phyloP scores from a whole-genome alignment of 306 rosid genomes.

The Castanopsis chinensis region DNA sequence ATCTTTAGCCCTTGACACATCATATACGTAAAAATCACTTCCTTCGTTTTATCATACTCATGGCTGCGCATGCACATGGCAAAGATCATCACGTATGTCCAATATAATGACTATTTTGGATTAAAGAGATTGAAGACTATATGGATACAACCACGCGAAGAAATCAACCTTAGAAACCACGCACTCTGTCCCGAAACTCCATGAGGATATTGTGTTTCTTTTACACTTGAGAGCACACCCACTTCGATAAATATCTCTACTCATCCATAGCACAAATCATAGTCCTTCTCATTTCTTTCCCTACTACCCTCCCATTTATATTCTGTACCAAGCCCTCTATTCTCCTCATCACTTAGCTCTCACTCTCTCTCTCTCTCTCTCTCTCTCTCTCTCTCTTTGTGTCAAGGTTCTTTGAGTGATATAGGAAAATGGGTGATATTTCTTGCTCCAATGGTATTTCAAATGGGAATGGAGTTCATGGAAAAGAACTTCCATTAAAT shows the following conservation, averaged over 20 bases:
- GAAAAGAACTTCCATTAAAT: slow-evolving; percentile 55
- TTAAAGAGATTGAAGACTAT: neutral
- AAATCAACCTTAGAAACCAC: slow-evolving; percentile 43
- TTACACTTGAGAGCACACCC: slow-evolving; percentile 31
- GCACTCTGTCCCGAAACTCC: slow-evolving; percentile 44
- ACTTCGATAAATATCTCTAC: slow-evolving; percentile 34
- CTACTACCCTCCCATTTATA: slow-evolving; percentile 39
- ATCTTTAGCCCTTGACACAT: neutral
- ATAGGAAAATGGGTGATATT: slow-evolving; percentile 61
- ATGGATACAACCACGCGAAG: slow-evolving; percentile 25
- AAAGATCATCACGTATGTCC: neutral
- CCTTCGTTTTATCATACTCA: neutral
- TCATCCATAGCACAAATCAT: slow-evolving; percentile 35
- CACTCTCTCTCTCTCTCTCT: slow-evolving; percentile 10
- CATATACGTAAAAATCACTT: neutral
- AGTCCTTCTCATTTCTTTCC: slow-evolving; percentile 31
- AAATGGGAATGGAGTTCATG: slow-evolving; percentile 60
- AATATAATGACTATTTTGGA: neutral
- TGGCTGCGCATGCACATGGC: slow-evolving; percentile 11
- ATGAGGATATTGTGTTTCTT: slow-evolving; percentile 41
- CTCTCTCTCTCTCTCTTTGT: slow-evolving; percentile 10
- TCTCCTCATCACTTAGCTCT: slow-evolving; percentile 18
- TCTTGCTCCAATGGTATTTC: slow-evolving; percentile 54
- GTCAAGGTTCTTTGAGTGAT: neutral
- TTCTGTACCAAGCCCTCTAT: slow-evolving; percentile 34